A percentile compares a stretch with the other conserved stretches of the same genome.
Conservation (phyloP, 108 stramenopile genomes). For the Poteriospumella lacustris region DNA sequence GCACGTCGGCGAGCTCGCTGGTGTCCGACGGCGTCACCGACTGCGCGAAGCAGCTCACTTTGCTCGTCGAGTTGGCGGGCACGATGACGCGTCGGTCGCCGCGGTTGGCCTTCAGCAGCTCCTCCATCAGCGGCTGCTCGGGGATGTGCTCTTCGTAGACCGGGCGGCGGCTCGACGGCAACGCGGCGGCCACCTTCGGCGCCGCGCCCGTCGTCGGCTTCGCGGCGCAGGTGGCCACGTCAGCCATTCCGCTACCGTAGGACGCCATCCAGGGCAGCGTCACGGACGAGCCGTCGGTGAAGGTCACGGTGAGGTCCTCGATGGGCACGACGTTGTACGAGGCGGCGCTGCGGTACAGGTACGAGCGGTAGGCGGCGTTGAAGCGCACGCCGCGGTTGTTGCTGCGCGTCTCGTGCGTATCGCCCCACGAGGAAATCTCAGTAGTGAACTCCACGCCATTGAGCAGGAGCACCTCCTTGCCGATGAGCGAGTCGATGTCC, state of each 20-base stretch:
- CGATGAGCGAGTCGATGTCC: neutral
- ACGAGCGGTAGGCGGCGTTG: slow-evolving; percentile 1
- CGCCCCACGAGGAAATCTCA: slow-evolving; percentile 5
- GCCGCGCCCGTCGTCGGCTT: neutral
- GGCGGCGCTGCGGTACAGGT: neutral
- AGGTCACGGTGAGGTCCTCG: neutral
- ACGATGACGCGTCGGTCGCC: neutral
- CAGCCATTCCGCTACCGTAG: neutral
- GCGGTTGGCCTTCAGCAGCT: neutral
- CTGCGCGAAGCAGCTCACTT: slow-evolving; percentile 6
- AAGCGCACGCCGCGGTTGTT: neutral
- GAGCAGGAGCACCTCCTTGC: neutral
- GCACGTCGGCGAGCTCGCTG: neutral
- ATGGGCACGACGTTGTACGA: neutral
- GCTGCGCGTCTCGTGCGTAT: slow-evolving; percentile 9
- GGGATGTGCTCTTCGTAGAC: slow-evolving; percentile 1
- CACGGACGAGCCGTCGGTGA: neutral
- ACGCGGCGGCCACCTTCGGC: neutral
- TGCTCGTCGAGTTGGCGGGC: neutral
- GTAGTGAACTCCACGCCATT: slow-evolving; percentile 17
- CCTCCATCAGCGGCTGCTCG: too few species aligned
- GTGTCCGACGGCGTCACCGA: neutral
- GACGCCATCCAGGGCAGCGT: slow-evolving; percentile 8
- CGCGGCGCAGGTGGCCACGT: neutral
- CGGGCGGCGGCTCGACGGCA: neutral